Base-by-base conservation (phyloP, 2,329 filamentous ascomycete species). In the Pseudogymnoascus sp. region DNA sequence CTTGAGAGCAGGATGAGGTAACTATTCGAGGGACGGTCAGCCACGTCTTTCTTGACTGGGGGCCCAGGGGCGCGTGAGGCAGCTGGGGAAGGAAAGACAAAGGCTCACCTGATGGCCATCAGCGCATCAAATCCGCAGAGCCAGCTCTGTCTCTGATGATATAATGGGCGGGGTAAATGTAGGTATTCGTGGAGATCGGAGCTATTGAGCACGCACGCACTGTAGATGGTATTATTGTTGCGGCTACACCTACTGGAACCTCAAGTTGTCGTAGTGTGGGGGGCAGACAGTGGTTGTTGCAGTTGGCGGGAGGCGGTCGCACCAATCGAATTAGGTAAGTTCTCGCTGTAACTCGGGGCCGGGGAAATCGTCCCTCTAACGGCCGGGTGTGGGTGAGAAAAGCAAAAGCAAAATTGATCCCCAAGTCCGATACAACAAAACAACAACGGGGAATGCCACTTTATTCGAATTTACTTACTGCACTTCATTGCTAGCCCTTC, bases 1-100 rank as follows among this genome's bases (percentile, higher is more conserved):
- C 95, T 88, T 68, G 93, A 97, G 70, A 99, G 88, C 76, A 99
- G 86, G 77, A 99, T 97, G 71, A 99, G 82, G 77, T 99, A 99
- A 82, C 95, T 97, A 72, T 21, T 36, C 28, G 49, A 12, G 18
- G 6, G 2, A 60, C 12, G 21, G 59, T 60, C 12, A 66, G 62
- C 61, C 28, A 56, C 3, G 49, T 56, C 46, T 31, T 23, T 34
- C 28, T 31, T 34, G 31, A 34, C 31, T 34, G 31, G 49, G n/a
- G 28, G 34, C 18, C 62, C 62, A 16, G 46, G 49, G 11, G 49
- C 49, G 49, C 16, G 60, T 72, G 62, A 72, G 28, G 49, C 16
- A 56, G 28, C 16, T 14, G 16, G n/a, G 14, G 11, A 49, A 34
- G 49, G 28, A 4, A 34, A 28, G 7, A 5, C 7, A 28, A 31